Evolutionary conservation across 2,329 filamentous ascomycete genomes (phyloP).

Genomic region (Nigrospora osmanthi): DNA sequence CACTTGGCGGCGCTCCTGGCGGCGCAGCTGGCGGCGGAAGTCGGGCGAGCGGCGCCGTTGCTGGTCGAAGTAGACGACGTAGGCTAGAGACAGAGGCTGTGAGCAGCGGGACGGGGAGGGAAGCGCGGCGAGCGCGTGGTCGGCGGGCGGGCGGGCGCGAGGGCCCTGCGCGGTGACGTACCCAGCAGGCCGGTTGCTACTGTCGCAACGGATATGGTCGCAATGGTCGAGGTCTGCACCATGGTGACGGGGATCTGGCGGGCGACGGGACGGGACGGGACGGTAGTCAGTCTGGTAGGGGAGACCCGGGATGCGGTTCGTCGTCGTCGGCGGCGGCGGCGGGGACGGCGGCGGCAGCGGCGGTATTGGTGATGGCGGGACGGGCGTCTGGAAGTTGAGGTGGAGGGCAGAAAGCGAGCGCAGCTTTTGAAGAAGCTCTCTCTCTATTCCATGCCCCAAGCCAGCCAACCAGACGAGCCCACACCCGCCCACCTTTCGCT

Average conservation of each 20-base stretch:
- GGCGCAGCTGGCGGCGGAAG: conserved; percentile 61
- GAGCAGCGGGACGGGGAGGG: neutral
- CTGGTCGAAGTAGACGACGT: conserved; percentile 63
- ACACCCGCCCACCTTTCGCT: too few species aligned
- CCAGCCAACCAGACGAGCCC: too few species aligned
- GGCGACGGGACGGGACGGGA: too few species aligned
- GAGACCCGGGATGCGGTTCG: too few species aligned
- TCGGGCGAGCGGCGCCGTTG: conserved; percentile 55
- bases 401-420: too few species aligned
- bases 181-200: conserved; percentile 52
- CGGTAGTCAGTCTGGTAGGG: too few species aligned
- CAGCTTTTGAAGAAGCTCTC: too few species aligned
- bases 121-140: neutral
- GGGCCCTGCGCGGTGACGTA: conserved; percentile 26
- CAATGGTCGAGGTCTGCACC: conserved; percentile 45
- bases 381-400: too few species aligned
- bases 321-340: too few species aligned
- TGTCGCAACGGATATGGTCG: conserved; percentile 55
- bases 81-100: conserved; percentile 34
- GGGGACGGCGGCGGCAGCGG: too few species aligned
- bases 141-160: neutral
- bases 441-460: too few species aligned
- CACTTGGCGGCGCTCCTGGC: conserved; percentile 66
- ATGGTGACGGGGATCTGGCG: conserved; percentile 16
- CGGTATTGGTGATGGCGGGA: too few species aligned